These are phyloP conservation scores for Amanita thiersii DNA, from an alignment of 768 basidiomycete genomes.

Conservation along the genomic window DNA sequence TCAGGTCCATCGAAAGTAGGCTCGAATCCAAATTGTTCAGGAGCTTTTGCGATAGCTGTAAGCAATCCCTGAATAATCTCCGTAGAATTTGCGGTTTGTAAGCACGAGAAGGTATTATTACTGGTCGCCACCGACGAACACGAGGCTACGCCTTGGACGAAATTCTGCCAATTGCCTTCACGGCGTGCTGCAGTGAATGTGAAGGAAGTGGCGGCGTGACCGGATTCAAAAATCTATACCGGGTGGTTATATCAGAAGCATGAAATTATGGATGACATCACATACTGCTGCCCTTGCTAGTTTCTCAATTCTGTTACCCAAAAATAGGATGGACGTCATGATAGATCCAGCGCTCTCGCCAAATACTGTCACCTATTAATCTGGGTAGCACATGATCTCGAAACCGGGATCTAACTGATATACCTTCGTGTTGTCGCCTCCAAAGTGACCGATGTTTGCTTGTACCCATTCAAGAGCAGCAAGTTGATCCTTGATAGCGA, in stretches of 20 bases:
- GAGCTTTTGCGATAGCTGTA: conserved; percentile 14
- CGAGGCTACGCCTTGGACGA: conserved; percentile 19
- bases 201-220: conserved; percentile 24
- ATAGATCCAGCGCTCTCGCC: conserved; percentile 45
- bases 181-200: conserved; percentile 20
- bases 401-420: neutral
- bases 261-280: neutral
- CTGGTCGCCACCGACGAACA: conserved; percentile 19
- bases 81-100: conserved; percentile 19
- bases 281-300: conserved; percentile 25
- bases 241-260: neutral
- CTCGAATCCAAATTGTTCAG: conserved; percentile 23
- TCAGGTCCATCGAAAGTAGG: conserved; percentile 32
- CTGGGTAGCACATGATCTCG: neutral
- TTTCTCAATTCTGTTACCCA: conserved; percentile 21
- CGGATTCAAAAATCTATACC: conserved; percentile 35
- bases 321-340: conserved; percentile 26
- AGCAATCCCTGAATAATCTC: conserved; percentile 21
- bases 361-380: conserved; percentile 32
- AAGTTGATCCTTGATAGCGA: conserved; percentile 32
- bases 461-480: conserved; percentile 42
- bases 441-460: conserved; percentile 43
- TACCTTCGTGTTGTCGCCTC: conserved; percentile 44
- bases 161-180: conserved; percentile 21
- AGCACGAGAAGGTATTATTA: conserved; percentile 22